Conservation (phyloP, 352 stramenopile genomes). For the Phytophthora megakarya region DNA sequence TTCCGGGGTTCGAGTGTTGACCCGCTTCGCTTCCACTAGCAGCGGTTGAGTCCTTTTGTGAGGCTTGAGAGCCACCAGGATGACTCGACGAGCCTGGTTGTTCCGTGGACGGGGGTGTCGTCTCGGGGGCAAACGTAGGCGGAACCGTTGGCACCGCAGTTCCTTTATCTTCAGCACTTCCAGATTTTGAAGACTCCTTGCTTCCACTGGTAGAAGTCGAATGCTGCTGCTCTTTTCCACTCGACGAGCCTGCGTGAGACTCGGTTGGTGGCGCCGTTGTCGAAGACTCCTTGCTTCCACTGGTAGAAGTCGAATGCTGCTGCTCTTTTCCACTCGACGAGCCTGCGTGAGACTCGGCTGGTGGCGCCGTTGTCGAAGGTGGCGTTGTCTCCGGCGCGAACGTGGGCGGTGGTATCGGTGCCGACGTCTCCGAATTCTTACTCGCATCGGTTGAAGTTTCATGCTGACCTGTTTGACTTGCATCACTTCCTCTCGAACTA, state of each 20-base stretch:
- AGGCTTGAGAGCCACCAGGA: not conserved
- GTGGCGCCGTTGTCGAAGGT: constrained; percentile 1
- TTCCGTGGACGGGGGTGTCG: not conserved
- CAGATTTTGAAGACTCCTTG: not conserved
- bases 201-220: not conserved
- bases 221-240: not conserved
- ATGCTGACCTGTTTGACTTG: not conserved
- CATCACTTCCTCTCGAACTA: not conserved
- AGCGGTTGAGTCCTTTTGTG: not conserved
- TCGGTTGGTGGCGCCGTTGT: not conserved
- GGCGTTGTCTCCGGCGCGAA: not conserved
- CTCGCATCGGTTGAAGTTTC: not conserved
- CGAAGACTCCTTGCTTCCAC: not conserved
- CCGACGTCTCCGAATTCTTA: not conserved
- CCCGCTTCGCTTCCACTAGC: not conserved
- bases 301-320: not conserved
- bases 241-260: not conserved
- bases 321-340: not conserved
- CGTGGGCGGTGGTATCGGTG: not conserved
- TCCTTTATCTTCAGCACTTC: not conserved
- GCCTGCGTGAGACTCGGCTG: not conserved
- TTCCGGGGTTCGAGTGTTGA: constrained; percentile 9
- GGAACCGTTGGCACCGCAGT: not conserved
- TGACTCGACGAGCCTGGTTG: constrained; percentile 2
- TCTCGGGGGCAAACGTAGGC: constrained; percentile 1